Conservation (phyloP, 2,329 filamentous ascomycete species). For the Trichoderma cornu-damae region DNA sequence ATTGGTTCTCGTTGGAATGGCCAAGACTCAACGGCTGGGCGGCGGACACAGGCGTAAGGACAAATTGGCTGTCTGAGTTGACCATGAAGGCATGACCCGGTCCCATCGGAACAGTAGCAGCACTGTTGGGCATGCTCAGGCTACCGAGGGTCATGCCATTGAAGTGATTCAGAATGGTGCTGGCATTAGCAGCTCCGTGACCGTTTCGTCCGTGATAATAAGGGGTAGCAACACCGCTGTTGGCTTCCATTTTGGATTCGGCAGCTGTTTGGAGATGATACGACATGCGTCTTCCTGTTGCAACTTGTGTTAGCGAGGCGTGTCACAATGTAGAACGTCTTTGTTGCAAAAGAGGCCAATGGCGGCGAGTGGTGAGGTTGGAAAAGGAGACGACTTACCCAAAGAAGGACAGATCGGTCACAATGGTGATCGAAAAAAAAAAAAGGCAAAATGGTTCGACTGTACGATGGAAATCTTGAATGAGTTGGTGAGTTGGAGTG, state of each 20-base stretch:
- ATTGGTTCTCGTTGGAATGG: constrained; percentile 33
- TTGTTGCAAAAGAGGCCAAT: background rate
- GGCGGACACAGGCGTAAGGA: constrained; percentile 35
- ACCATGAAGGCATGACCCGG: constrained; percentile 36
- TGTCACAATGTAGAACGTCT: background rate
- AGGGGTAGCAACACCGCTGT: constrained; percentile 29
- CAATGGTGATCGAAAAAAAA: constrained; percentile 28
- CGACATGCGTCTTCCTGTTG: constrained; percentile 28
- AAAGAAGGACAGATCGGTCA: constrained; percentile 32
- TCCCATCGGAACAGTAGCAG: constrained; percentile 31
- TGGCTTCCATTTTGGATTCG: constrained; percentile 35
- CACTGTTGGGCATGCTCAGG: constrained; percentile 31
- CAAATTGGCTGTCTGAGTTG: constrained; percentile 36
- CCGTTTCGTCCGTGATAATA: constrained; percentile 31
- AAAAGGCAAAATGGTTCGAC: constrained; percentile 29
- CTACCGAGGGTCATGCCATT: constrained; percentile 36
- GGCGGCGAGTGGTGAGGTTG: background rate
- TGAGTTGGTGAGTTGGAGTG: background rate
- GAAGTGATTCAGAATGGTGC: constrained; percentile 33
- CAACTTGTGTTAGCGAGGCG: background rate
- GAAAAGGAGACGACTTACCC: constrained; percentile 24
- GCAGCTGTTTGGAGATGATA: constrained; percentile 32
- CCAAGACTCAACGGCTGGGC: constrained; percentile 34
- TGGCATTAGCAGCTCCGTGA: constrained; percentile 31
- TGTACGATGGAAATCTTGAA: constrained; percentile 29